Base-by-base conservation (phyloP, 2,329 filamentous ascomycete genomes). In the Colletotrichum limetticola region DNA sequence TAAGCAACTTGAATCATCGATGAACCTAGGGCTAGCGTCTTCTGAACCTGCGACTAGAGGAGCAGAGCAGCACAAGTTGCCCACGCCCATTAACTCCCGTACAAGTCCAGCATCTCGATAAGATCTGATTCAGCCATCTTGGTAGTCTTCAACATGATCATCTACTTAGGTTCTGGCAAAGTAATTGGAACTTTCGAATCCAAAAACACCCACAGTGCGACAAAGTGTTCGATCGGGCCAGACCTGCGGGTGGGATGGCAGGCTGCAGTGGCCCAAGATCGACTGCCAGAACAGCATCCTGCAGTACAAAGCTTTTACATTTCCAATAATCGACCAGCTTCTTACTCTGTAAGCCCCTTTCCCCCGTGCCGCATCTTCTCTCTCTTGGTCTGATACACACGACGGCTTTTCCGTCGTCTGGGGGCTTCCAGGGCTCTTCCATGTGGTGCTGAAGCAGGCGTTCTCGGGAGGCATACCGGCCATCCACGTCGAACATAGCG, bases 401-500 rank as follows among this genome's bases (percentile, higher is more conserved):
- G 24, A 37, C 52, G 65, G 56, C 37, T 57, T 57, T 63, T 65
- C 42, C 58, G 53, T 30, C 56, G 56, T 57, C 26, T 30, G 37
- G 26, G 42, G 19, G 24, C 9, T 37, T 26, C 28, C 67, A 56
- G 67, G 71, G 62, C 52, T 67, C 57, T 30, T 32, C 71, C 71
- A 64, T 68, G 68, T 58, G 59, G 42, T 42, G 26, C 24, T 72
- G 68, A 59, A 64, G 71, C 42, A 64, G 53, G 63, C 62, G 63
- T 73, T 71, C 61, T 66, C 61, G 61, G 52, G 24, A 49, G 37
- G 62, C 42, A 14, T 22, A 67, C 62, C 58, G 35, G 30, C 37
- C 42, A 37, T 22, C 42, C 66, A 64, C 11, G 59, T 49, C 66
- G 16, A 52, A 32, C 60, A 9, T 30, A 22, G 4, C 26, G 46